Evolutionary conservation across 1,284 basidiomycete genomes (phyloP).

Genomic region (Irpex rosettiformis): DNA sequence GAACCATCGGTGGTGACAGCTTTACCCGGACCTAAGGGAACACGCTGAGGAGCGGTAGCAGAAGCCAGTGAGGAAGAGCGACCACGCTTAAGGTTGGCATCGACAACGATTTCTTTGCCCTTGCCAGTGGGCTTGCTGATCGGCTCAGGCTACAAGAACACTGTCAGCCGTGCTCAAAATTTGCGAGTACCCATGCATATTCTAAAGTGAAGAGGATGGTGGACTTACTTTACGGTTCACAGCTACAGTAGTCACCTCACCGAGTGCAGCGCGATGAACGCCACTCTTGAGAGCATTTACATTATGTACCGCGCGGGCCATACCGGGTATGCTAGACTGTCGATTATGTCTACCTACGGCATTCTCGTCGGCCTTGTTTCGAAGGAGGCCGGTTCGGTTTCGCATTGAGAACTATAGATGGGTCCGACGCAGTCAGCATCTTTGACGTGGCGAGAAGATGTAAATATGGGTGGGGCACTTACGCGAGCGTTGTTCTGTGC

Average conservation of each 20-base stretch:
- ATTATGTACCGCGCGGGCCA: slow-evolving; percentile 36
- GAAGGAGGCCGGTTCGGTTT: slow-evolving; percentile 40
- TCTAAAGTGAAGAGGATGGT: slow-evolving; percentile 12
- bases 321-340: slow-evolving; percentile 48
- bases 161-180: slow-evolving; percentile 5
- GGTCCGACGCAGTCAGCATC: slow-evolving; percentile 13
- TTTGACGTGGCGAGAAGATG: slow-evolving; percentile 9
- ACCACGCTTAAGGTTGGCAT: slow-evolving; percentile 57
- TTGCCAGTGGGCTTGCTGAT: slow-evolving; percentile 36
- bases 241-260: slow-evolving; percentile 67
- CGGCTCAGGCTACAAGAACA: slow-evolving; percentile 26
- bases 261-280: slow-evolving; percentile 56
- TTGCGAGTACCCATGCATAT: background rate
- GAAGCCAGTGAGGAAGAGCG: slow-evolving; percentile 58
- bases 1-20: slow-evolving; percentile 39
- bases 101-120: slow-evolving; percentile 47
- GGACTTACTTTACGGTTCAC: slow-evolving; percentile 72
- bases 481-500: slow-evolving; percentile 56
- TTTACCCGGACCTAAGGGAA: slow-evolving; percentile 59
- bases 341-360: slow-evolving; percentile 61
- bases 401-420: slow-evolving; percentile 33
- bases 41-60: slow-evolving; percentile 55
- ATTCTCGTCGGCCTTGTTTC: slow-evolving; percentile 73
- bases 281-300: slow-evolving; percentile 38
- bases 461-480: slow-evolving; percentile 24